Percentiles rank a stretch among this genome's conserved stretches.
phyloP scores from a whole-genome alignment of 202 grass and related monocot species.

The Cymbopogon flexuosus region DNA sequence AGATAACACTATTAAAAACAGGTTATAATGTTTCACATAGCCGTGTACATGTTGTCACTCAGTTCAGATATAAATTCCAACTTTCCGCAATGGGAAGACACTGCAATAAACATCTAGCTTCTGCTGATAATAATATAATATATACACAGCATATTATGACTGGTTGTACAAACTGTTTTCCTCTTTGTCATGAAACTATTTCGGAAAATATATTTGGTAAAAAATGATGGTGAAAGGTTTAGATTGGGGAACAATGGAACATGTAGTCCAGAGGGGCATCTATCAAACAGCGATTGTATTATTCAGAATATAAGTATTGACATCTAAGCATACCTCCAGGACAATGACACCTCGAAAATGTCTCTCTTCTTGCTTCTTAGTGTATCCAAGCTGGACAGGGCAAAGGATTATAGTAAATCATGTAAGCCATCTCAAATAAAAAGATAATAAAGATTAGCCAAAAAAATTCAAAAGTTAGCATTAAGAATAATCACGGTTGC shows the following conservation, averaged over 20 bases:
- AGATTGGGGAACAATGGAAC: background rate
- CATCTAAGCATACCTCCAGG: constrained; percentile 61
- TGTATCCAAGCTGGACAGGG: constrained; percentile 83
- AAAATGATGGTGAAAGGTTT: background rate
- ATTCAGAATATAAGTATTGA: constrained; percentile 13
- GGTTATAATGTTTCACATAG: background rate
- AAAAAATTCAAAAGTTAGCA: constrained; percentile 18
- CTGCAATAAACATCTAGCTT: background rate
- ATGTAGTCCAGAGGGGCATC: background rate
- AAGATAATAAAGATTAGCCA: constrained; percentile 14
- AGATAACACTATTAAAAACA: constrained; percentile 23
- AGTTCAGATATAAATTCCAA: constrained; percentile 27
- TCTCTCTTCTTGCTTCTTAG: constrained; percentile 95
- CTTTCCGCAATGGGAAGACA: background rate
- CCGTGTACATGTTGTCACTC: background rate
- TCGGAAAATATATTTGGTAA: background rate
- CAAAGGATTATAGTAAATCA: constrained; percentile 31
- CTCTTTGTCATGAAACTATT: background rate
- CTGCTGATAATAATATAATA: background rate
- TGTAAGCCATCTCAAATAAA: constrained; percentile 27
- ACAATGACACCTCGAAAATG: constrained; percentile 95
- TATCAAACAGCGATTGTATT: background rate
- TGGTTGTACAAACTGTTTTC: background rate
- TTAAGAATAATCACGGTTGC: constrained; percentile 26
- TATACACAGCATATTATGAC: background rate